Base-by-base conservation (phyloP, 2,329 filamentous ascomycete species). In the Fusarium brevicatenulatum region DNA sequence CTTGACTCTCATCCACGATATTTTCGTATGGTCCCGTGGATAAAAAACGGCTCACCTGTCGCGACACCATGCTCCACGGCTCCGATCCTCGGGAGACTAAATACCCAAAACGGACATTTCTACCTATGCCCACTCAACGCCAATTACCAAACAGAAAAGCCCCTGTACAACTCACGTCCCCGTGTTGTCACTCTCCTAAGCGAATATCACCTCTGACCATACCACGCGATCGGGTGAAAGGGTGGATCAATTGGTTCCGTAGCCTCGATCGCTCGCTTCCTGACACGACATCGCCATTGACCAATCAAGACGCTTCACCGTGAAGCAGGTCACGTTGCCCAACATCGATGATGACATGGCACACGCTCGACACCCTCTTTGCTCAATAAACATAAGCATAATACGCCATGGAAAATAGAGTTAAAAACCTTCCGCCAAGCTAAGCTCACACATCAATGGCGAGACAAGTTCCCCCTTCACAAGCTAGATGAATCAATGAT, bases 171-270 rank as follows among this genome's bases (percentile, higher is more conserved):
- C 23, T 25, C n/a, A 21, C 0, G 8, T 11, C 8, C 21, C 13
- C 7, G 13, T 9, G 10, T 18, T 40, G 50, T 28, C 19, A 40
- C 19, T 28, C 5, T 39, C 4, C 10, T 28, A 39, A 53, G 34
- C 34, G 50, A 40, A 54, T 54, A 40, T 54, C 7, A 28, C 34
- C 19, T 53, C 19, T 12, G 7, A 30, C 2, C 34, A 54, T 54
- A 37, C 50, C 34, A 54, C 34, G 23, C 23, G 50, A 54, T 54
- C 23, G 50, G 50, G 50, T n/a, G 34, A 18, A 53, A 53, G 23
- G 50, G 49, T 53, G 50, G 23, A 39, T 53, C 50, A 53, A 28
- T 39, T 53, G 34, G 50, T 9, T 53, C 50, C 23, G 50, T 12
- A n/a, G 50, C 23, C 23, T 53, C 50, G 34, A 54, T 40, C 34